A percentile compares a stretch with the other conserved stretches of the same genome.
phyloP scores from a whole-genome alignment of 768 basidiomycete species.

The Lactifluus hygrophoroides region DNA sequence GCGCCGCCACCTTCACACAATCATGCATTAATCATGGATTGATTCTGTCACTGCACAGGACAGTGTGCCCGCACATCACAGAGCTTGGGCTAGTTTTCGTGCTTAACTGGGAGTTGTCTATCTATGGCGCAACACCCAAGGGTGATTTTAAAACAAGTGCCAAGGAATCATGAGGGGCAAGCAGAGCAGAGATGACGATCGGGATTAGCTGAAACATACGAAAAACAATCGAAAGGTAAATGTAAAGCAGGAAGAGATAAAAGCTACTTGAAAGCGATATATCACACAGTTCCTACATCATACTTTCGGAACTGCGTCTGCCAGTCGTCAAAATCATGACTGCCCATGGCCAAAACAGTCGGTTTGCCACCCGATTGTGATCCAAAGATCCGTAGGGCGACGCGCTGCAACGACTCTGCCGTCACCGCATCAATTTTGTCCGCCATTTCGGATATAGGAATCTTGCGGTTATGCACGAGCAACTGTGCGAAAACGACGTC shows the following conservation, averaged over 20 bases:
- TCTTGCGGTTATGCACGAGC: constrained; percentile 77
- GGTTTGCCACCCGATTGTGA: constrained; percentile 52
- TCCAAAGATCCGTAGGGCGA: constrained; percentile 70
- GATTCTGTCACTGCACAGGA: too few species aligned
- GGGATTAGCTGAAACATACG: not conserved
- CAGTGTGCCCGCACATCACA: too few species aligned
- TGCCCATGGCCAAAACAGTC: constrained; percentile 79
- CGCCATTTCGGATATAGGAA: constrained; percentile 87
- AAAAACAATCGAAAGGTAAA: not conserved
- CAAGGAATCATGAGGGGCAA: not conserved
- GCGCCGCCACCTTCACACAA: too few species aligned
- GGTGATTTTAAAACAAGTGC: not conserved
- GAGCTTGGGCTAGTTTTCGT: not conserved
- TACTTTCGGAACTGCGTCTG: constrained; percentile 57
- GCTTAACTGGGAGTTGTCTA: not conserved
- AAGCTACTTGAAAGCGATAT: not conserved
- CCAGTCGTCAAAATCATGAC: constrained; percentile 67
- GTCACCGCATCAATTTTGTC: constrained; percentile 74
- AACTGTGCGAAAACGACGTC: constrained; percentile 37
- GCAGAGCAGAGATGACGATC: not conserved
- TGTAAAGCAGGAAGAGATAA: not conserved
- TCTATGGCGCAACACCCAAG: not conserved
- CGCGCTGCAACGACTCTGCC: constrained; percentile 58
- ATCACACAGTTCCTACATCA: constrained; percentile 37
- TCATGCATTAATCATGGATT: too few species aligned